Evolutionary conservation across 2,329 filamentous ascomycete species (phyloP), one percentile per base, ranked within the genome.

Genomic region (Colletotrichum godetiae): DNA sequence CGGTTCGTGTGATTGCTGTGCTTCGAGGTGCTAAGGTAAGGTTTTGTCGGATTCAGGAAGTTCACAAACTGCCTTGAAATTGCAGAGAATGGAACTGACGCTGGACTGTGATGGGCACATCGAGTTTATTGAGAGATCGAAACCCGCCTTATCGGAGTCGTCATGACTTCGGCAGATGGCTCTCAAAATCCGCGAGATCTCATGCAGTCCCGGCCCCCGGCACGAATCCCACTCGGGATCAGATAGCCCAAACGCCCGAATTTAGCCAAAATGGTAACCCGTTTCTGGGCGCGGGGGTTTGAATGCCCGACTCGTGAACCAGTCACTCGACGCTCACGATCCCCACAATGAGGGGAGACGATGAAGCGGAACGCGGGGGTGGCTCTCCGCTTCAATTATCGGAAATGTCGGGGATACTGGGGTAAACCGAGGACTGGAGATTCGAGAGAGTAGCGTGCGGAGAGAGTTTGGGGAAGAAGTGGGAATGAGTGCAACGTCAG

Each of bases 391-490:
- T 35, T 35, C 46, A 22, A 68, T 57, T 15, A 19, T 33, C 37
- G 69, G 65, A 52, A 46, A 64, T 59, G 42, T 55, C 56, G 67
- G 67, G 71, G 35, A 60, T 57, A 29, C 55, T 24, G 33, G 57
- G 22, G 52, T 33, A 46, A 5, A 29, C 11, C 53, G 53, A 29
- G 53, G 53, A 24, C 27, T n/a, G 15, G 55, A 35, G 24, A 27
- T n/a, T 55, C 35, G 37, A 42, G 6, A 15, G 37, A 19, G 37
- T 42, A 42, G 37, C 35, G 42, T 71, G 71, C 60, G 60, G 67
- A 53, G 70, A 69, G 67, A 73, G 61, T 62, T 61, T 61, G 67
- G 71, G 67, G 67, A 46, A 70, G 27, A 56, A 12, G 29, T 53
- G 33, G 57, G 57, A 42, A 42, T 19, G 42, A 27, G 13, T 65